These are phyloP conservation scores for Boeremia exigua DNA, from an alignment of 2,329 filamentous ascomycete genomes.

Conservation along the genomic window DNA sequence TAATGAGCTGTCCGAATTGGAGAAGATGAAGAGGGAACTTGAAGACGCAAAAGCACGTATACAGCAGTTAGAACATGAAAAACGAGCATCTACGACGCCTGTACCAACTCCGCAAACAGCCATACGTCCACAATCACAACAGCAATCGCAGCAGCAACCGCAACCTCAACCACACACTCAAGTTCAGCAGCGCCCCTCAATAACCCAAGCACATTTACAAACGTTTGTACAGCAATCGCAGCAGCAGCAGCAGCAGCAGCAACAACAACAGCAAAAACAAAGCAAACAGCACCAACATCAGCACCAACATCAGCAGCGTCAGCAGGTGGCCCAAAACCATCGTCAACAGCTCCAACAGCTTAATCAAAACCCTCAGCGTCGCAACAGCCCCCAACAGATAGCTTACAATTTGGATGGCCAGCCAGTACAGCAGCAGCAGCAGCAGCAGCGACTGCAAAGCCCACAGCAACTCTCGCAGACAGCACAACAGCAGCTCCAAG, in stretches of 20 bases:
- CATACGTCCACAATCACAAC: constrained; percentile 25
- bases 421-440: constrained; percentile 29
- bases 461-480: constrained; percentile 27
- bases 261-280: constrained; percentile 18
- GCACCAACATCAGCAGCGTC: constrained; percentile 21
- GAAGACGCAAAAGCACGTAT: constrained; percentile 47
- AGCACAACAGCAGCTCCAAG: constrained; percentile 30
- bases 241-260: constrained; percentile 21
- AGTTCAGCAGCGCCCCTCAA: constrained; percentile 1
- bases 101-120: constrained; percentile 32
- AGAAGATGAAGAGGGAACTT: constrained; percentile 44
- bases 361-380: constrained; percentile 22
- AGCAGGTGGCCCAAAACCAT: constrained; percentile 22
- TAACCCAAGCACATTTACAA: constrained; percentile 15
- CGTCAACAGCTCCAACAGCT: constrained; percentile 34
- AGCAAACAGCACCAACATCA: constrained; percentile 11
- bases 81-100: constrained; percentile 36
- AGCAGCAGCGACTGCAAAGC: constrained; percentile 23
- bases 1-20: constrained; percentile 37
- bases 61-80: constrained; percentile 41
- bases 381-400: constrained; percentile 29
- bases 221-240: constrained; percentile 25
- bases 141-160: constrained; percentile 24
- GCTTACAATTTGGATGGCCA: constrained; percentile 26
- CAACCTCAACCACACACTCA: constrained; percentile 10